Percentiles rank a stretch among this genome's conserved stretches.
phyloP scores from a whole-genome alignment of 257 asterid species.

The Hygrophila difformis region DNA sequence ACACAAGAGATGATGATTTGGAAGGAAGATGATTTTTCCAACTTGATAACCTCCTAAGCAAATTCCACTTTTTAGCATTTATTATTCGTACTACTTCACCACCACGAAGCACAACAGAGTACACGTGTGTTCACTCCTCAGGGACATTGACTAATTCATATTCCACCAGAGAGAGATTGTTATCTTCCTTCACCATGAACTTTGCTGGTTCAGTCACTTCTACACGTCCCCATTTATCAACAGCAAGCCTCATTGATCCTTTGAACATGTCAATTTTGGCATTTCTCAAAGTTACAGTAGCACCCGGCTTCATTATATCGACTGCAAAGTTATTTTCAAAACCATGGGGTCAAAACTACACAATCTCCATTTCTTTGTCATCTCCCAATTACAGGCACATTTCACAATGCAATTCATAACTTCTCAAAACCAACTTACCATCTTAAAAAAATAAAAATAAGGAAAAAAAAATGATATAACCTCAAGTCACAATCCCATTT shows the following conservation, averaged over 20 bases:
- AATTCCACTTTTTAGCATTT: constrained; percentile 21
- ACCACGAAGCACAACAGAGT: constrained; percentile 15
- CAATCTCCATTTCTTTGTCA: constrained; percentile 1
- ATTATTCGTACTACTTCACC: constrained; percentile 12
- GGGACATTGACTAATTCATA: constrained; percentile 49
- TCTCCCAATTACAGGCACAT: too few species aligned
- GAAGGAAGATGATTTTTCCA: constrained; percentile 23
- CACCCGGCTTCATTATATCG: constrained; percentile 46
- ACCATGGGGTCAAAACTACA: too few species aligned
- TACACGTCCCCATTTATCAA: constrained; percentile 60
- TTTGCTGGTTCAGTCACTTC: constrained; percentile 39
- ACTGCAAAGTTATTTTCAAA: constrained; percentile 26
- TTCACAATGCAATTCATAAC: too few species aligned
- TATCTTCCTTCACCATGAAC: constrained; percentile 60
- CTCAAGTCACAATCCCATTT: too few species aligned
- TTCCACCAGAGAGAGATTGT: constrained; percentile 57
- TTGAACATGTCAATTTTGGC: too few species aligned
- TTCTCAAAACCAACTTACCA: too few species aligned
- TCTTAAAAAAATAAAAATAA: too few species aligned
- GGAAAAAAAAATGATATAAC: too few species aligned
- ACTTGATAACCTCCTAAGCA: constrained; percentile 21
- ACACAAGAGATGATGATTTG: constrained; percentile 18
- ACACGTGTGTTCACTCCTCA: constrained; percentile 41
- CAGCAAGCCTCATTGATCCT: constrained; percentile 93
- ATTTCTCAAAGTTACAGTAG: constrained; percentile 45